Conservation (phyloP, 208 protist genomes). For the Acanthamoeba castellanii region DNA sequence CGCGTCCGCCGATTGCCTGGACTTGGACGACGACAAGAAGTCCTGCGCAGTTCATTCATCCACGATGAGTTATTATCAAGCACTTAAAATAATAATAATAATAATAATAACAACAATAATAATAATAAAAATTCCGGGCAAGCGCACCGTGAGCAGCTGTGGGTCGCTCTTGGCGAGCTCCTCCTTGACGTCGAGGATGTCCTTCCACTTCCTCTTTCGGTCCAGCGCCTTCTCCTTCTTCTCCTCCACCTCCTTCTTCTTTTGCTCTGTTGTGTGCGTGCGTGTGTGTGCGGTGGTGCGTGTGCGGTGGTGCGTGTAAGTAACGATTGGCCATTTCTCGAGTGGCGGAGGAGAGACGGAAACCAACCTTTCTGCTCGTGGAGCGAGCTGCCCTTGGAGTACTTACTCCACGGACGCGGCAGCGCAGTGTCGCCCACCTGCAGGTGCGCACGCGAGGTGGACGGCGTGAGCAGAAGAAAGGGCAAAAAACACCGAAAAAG, state of each 20-base stretch:
- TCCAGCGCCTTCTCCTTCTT: conserved; percentile 65
- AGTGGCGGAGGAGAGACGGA: background rate
- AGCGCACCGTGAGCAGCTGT: background rate
- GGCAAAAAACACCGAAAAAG: no score
- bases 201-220: background rate
- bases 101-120: no score
- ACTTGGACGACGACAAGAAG: conserved; percentile 14
- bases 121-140: background rate
- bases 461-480: conserved; percentile 17
- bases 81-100: no score
- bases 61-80: background rate
- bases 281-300: background rate
- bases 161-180: background rate
- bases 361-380: conserved; percentile 56
- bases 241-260: conserved; percentile 66
- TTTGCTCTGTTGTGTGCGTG: background rate
- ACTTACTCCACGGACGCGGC: conserved; percentile 90
- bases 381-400: conserved; percentile 88
- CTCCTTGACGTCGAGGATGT: background rate
- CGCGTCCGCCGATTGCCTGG: background rate
- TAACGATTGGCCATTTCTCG: background rate
- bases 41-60: background rate
- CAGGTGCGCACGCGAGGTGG: background rate
- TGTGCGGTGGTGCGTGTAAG: conserved; percentile 46
- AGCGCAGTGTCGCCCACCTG: conserved; percentile 78